A percentile compares a stretch with the other conserved stretches of the same genome.
phyloP scores from a whole-genome alignment of 148 eudicot species.

The Oxyria digyna region DNA sequence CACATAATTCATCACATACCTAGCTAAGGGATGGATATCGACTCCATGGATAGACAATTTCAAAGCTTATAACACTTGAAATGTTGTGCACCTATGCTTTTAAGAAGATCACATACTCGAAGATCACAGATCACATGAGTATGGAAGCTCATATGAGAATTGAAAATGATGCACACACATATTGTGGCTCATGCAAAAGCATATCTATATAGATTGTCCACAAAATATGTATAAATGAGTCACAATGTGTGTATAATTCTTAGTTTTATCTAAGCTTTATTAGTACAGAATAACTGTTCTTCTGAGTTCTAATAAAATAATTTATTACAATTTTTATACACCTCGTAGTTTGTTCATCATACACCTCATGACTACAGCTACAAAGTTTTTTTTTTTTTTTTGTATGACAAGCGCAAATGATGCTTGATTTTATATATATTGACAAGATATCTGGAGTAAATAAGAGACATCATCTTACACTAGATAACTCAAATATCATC shows the following conservation, averaged over 20 bases:
- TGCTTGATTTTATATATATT: not conserved
- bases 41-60: constrained; percentile 17
- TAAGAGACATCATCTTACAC: not conserved
- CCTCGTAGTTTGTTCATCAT: not conserved
- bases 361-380: constrained; percentile 1
- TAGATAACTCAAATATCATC: constrained; percentile 1
- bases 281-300: not conserved
- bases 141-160: no score
- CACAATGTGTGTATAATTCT: no score
- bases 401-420: not conserved
- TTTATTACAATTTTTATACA: not conserved
- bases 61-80: no score
- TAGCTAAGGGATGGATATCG: constrained; percentile 22
- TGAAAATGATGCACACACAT: no score
- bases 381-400: no score
- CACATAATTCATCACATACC: constrained; percentile 30
- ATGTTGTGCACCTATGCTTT: no score
- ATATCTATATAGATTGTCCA: no score
- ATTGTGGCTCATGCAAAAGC: no score
- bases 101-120: no score
- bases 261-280: no score
- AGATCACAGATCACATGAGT: no score
- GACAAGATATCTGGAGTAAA: not conserved
- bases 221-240: no score
- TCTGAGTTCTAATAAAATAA: not conserved